Conservation (phyloP, 352 stramenopile species). For the Peronospora farinosa region DNA sequence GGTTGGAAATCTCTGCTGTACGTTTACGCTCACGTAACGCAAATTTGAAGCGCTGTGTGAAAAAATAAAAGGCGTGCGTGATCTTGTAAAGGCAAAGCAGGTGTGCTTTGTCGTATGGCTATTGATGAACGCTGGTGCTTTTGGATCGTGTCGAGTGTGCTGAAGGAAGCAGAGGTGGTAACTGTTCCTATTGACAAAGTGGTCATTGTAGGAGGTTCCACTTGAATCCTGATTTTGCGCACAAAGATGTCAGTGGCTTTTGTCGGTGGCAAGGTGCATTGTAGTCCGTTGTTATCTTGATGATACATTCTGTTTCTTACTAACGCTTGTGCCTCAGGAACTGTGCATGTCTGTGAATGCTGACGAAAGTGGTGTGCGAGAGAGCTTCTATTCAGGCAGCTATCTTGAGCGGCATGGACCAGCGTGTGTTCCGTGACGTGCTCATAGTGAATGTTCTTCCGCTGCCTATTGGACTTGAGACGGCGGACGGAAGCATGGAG, state of each 20-base stretch:
- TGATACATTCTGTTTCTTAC: not conserved
- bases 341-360: constrained; percentile 96
- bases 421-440: constrained; percentile 90
- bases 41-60: too few species aligned
- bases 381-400: constrained; percentile 95
- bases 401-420: constrained; percentile 93
- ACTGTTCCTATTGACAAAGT: constrained; percentile 89
- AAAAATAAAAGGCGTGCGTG: constrained; percentile 21
- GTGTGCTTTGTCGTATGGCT: not conserved
- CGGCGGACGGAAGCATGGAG: constrained; percentile 95
- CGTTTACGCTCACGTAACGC: too few species aligned
- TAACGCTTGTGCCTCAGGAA: constrained; percentile 48
- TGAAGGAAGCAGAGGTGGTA: constrained; percentile 89
- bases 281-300: not conserved
- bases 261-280: constrained; percentile 85
- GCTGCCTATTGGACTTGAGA: constrained; percentile 96
- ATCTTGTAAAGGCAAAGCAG: too few species aligned
- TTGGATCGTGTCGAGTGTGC: constrained; percentile 80
- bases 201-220: constrained; percentile 94
- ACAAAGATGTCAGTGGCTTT: constrained; percentile 94
- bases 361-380: constrained; percentile 97
- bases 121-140: constrained; percentile 47
- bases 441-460: constrained; percentile 98
- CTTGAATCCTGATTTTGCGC: constrained; percentile 93
- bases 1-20: too few species aligned